A percentile compares a stretch with the other conserved stretches of the same genome.
Evolutionary conservation across 83 land plant species (phyloP).

Genomic region (Thuja plicata): DNA sequence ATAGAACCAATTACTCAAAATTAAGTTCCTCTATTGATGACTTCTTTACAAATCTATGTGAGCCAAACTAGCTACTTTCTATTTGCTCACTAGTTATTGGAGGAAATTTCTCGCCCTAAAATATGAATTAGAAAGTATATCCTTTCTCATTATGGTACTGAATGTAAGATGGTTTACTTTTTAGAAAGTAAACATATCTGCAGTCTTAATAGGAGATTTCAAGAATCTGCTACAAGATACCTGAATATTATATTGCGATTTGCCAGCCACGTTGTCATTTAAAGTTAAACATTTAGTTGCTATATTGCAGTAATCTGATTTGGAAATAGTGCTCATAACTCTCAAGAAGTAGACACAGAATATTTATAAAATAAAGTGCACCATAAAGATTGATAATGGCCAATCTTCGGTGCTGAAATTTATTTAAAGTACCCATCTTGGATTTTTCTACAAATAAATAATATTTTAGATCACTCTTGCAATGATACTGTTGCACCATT

Average conservation of each 20-base stretch:
- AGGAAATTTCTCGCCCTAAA: not conserved
- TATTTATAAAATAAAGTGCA: not conserved
- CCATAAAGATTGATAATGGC: not conserved
- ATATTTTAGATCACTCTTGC: not conserved
- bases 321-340: not conserved
- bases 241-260: not conserved
- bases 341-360: not conserved
- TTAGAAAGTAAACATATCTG: not conserved
- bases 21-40: not conserved
- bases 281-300: not conserved
- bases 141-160: not conserved
- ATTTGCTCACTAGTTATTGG: not conserved
- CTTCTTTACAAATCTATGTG: not conserved
- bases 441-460: not conserved
- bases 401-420: not conserved
- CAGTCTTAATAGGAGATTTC: not conserved
- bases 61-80: not conserved
- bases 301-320: not conserved
- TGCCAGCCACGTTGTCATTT: not conserved
- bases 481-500: not conserved
- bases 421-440: not conserved
- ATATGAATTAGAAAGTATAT: not conserved
- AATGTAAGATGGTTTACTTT: not conserved
- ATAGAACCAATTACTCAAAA: not conserved
- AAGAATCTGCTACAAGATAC: not conserved